Conservation (phyloP, 2,329 filamentous ascomycete genomes). For the Hymenoscyphus scutula region DNA sequence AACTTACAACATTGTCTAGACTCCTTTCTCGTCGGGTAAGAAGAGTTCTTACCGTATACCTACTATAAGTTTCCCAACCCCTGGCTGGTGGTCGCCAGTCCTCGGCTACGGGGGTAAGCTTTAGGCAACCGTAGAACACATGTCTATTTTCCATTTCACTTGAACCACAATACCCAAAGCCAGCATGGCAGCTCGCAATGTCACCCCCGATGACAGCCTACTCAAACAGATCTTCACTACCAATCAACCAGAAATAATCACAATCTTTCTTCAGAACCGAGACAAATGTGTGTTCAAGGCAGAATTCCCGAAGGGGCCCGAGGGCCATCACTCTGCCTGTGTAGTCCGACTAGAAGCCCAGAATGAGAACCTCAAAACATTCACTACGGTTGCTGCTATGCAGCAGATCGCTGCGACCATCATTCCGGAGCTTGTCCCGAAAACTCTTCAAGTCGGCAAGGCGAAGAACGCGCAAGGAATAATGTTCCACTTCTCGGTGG, state of each 20-base stretch:
- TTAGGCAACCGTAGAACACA: too few relatives aligned
- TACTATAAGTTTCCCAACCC: too few relatives aligned
- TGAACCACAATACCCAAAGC: constrained; percentile 7
- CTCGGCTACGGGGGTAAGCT: too few relatives aligned
- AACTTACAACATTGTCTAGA: too few relatives aligned
- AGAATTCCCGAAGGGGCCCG: constrained; percentile 11
- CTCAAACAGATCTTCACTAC: constrained; percentile 20
- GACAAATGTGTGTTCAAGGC: constrained; percentile 23
- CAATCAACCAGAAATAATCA: constrained; percentile 18
- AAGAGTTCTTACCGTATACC: too few relatives aligned
- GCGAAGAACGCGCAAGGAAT: constrained; percentile 13
- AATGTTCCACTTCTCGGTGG: constrained; percentile 18
- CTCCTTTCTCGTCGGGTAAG: too few relatives aligned
- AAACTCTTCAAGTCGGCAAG: constrained; percentile 17
- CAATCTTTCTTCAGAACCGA: constrained; percentile 21
- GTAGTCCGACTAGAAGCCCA: constrained; percentile 18
- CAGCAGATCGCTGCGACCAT: constrained; percentile 17
- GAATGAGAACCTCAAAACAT: constrained; percentile 12
- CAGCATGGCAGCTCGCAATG: constrained; percentile 13
- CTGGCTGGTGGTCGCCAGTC: too few relatives aligned
- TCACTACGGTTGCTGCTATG: constrained; percentile 18
- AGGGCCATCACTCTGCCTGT: constrained; percentile 11
- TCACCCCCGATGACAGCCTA: constrained; percentile 17
- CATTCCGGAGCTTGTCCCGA: constrained; percentile 18
- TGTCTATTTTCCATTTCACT: background rate